Conservation (phyloP, 371 early-diverging fungal genomes). For the Mucor circinelloides region DNA sequence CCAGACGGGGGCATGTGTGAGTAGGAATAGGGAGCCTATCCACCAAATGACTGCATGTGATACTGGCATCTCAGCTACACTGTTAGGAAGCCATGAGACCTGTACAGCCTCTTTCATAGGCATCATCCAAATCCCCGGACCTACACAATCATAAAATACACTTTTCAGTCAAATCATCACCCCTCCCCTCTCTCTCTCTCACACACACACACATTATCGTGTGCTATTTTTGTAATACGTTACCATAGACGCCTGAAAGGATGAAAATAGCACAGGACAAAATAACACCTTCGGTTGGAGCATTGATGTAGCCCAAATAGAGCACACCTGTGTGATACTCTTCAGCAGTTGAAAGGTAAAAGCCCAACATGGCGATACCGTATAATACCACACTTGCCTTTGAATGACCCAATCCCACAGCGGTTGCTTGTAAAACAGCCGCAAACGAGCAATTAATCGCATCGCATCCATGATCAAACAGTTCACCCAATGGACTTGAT, state of each 20-base stretch:
- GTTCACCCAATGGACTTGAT: slow-evolving; percentile 93
- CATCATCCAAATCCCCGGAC: slow-evolving; percentile 39
- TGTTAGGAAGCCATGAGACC: slow-evolving; percentile 22
- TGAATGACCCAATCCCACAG: slow-evolving; percentile 79
- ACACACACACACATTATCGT: not conserved
- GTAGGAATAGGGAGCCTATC: slow-evolving; percentile 61
- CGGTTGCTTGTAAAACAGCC: slow-evolving; percentile 82
- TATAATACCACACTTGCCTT: slow-evolving; percentile 67
- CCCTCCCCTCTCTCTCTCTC: not conserved
- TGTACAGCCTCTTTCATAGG: slow-evolving; percentile 17
- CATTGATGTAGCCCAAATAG: slow-evolving; percentile 92
- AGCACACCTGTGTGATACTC: slow-evolving; percentile 95
- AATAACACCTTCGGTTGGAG: slow-evolving; percentile 95
- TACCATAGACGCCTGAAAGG: slow-evolving; percentile 70
- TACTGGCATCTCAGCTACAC: slow-evolving; percentile 43
- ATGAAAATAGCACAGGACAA: slow-evolving; percentile 70
- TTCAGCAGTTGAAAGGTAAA: slow-evolving; percentile 94
- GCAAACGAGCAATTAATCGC: slow-evolving; percentile 92
- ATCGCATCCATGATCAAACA: slow-evolving; percentile 95
- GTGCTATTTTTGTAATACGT: slow-evolving; percentile 7
- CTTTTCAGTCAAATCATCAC: not conserved
- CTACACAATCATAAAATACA: slow-evolving; percentile 8
- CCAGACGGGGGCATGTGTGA: slow-evolving; percentile 74
- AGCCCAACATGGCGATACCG: slow-evolving; percentile 74
- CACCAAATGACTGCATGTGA: slow-evolving; percentile 59